phyloP scores from a whole-genome alignment of 2,329 filamentous ascomycete species.

The Chaetothyriales sp. region DNA sequence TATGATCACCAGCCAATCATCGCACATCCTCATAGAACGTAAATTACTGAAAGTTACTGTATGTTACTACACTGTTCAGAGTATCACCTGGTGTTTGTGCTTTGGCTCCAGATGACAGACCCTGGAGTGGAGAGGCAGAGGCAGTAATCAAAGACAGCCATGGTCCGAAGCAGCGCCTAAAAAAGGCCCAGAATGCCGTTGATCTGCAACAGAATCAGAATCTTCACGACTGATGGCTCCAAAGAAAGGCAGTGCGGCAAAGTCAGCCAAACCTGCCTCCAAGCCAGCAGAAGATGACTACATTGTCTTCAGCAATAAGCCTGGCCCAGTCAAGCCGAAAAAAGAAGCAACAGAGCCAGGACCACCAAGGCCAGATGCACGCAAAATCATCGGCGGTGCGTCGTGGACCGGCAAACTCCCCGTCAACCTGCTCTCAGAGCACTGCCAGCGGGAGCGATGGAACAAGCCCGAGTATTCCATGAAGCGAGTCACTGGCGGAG shows the following conservation, averaged over 20 bases:
- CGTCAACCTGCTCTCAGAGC: conserved; percentile 81
- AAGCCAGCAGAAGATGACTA: conserved; percentile 17
- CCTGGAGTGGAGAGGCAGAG: background rate
- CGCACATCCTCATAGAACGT: too few species aligned
- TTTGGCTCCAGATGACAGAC: background rate
- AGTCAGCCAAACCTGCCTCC: background rate
- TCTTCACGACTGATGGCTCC: background rate
- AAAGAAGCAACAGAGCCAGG: conserved; percentile 22
- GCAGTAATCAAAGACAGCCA: background rate
- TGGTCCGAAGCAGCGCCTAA: background rate
- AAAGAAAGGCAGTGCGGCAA: background rate
- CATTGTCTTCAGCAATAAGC: conserved; percentile 19
- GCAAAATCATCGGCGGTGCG: conserved; percentile 77
- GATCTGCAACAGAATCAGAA: background rate
- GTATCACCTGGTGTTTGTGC: background rate
- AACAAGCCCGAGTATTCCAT: conserved; percentile 83
- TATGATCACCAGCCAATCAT: too few species aligned
- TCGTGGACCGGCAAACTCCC: conserved; percentile 97
- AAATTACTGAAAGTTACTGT: too few species aligned
- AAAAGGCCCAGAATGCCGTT: background rate
- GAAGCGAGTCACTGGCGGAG: conserved; percentile 38
- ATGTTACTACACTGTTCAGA: too few species aligned
- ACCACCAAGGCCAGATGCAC: conserved; percentile 38
- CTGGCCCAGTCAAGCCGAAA: conserved; percentile 10
- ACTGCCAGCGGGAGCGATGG: conserved; percentile 94